Percentiles rank a stretch among this genome's conserved stretches.
Conservation (phyloP, 108 stramenopile species). For the Asterionellopsis glacialis region DNA sequence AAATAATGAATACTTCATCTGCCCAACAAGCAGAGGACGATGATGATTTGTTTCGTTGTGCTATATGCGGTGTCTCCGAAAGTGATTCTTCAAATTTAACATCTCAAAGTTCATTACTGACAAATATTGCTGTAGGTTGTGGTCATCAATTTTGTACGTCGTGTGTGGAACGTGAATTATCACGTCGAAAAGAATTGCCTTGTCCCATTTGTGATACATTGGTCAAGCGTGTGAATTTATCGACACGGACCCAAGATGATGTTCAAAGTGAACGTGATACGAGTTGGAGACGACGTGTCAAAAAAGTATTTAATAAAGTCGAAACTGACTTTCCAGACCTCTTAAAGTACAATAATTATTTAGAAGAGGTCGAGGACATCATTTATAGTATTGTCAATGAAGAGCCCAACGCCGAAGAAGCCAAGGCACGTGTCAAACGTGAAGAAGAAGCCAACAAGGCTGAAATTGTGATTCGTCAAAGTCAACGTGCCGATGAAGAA, state of each 20-base stretch:
- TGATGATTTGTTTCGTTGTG: conserved; percentile 80
- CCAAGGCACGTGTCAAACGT: conserved; percentile 68
- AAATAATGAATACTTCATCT: too few species aligned
- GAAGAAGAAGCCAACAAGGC: conserved; percentile 74
- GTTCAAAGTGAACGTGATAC: conserved; percentile 83
- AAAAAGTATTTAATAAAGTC: conserved; percentile 79
- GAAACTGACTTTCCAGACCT: conserved; percentile 71
- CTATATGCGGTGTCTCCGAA: conserved; percentile 76
- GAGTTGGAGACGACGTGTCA: conserved; percentile 73
- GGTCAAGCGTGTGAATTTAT: conserved; percentile 79
- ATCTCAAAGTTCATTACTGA: conserved; percentile 67
- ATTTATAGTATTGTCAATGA: conserved; percentile 86
- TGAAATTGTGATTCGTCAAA: conserved; percentile 81
- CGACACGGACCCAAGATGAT: conserved; percentile 77
- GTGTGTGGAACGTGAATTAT: conserved; percentile 79
- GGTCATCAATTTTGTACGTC: conserved; percentile 87
- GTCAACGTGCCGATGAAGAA: conserved; percentile 84
- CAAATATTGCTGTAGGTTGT: conserved; percentile 78
- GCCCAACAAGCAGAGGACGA: conserved; percentile 32
- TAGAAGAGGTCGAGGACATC: conserved; percentile 86
- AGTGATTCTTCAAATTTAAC: conserved; percentile 82
- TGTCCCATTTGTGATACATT: conserved; percentile 80
- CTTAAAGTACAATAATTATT: conserved; percentile 85
- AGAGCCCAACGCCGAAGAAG: conserved; percentile 84
- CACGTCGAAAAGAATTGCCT: conserved; percentile 69